A percentile compares a stretch with the other conserved stretches of the same genome.
phyloP scores from a whole-genome alignment of 1,139 yeast species.

The Torulaspora pretoriensis region DNA sequence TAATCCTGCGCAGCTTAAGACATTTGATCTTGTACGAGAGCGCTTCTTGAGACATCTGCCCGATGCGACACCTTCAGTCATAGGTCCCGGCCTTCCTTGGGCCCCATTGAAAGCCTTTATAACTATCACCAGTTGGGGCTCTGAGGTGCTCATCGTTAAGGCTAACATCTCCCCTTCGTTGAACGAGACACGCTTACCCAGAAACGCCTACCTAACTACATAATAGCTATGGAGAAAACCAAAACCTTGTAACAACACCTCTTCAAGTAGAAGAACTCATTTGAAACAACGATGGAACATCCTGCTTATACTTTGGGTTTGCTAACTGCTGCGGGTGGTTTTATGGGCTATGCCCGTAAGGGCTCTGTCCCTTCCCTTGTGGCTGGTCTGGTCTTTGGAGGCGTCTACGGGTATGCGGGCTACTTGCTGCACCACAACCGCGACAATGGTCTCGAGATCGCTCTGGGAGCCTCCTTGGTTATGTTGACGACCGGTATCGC shows the following conservation, averaged over 20 bases:
- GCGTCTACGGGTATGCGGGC: slow-evolving; percentile 72
- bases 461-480: slow-evolving; percentile 64
- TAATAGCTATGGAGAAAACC: background rate
- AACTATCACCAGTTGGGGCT: background rate
- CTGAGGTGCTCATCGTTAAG: background rate
- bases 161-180: background rate
- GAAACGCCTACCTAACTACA: background rate
- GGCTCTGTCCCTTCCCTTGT: slow-evolving; percentile 74
- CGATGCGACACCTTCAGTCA: background rate
- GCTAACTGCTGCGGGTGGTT: slow-evolving; percentile 70
- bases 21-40: slow-evolving; percentile 34
- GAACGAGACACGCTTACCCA: background rate
- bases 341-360: slow-evolving; percentile 55
- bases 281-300: slow-evolving; percentile 49
- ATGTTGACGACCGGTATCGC: slow-evolving; percentile 66
- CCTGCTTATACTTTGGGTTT: slow-evolving; percentile 75
- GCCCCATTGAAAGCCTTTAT: background rate
- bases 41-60: slow-evolving; percentile 15
- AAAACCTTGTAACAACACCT: background rate
- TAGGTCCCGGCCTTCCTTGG: no score
- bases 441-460: slow-evolving; percentile 77
- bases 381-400: slow-evolving; percentile 71
- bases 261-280: background rate
- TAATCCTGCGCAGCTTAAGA: slow-evolving; percentile 59
- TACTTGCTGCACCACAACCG: slow-evolving; percentile 67